These are phyloP conservation scores for Russula sp. DNA, from an alignment of 768 basidiomycete species.

Conservation along the genomic window DNA sequence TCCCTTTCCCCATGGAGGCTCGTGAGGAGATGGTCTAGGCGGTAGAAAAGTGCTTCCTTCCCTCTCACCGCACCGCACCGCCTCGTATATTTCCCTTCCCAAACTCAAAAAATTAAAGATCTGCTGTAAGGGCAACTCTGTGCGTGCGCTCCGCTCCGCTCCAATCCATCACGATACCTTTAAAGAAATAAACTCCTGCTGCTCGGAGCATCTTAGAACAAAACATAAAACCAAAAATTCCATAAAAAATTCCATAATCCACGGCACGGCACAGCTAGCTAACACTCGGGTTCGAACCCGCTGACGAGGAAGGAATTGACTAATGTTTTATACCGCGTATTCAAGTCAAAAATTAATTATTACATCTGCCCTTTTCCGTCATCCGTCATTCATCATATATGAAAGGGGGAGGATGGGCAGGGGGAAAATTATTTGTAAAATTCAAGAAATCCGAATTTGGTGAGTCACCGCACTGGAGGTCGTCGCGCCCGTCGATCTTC, in stretches of 20 bases:
- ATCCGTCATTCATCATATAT: too few species aligned
- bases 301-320: background rate
- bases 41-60: conserved; percentile 1
- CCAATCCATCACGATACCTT: background rate
- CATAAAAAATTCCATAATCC: background rate
- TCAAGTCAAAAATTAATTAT: background rate
- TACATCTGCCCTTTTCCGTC: background rate
- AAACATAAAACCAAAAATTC: background rate
- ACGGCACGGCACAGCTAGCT: background rate
- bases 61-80: conserved; percentile 3
- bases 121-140: too few species aligned
- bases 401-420: too few species aligned
- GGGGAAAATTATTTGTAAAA: background rate
- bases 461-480: conserved; percentile 5
- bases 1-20: conserved; percentile 26
- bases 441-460: conserved; percentile 9
- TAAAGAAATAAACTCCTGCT: background rate
- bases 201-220: background rate
- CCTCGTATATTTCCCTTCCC: background rate
- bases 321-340: background rate
- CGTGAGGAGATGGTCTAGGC: conserved; percentile 8
- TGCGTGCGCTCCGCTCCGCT: too few species aligned
- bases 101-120: background rate
- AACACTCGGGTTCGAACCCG: too few species aligned
- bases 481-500: conserved; percentile 7